phyloP scores from a whole-genome alignment of 192 early-diverging fungal genomes.

The Gryganskiella cystojenkinii region DNA sequence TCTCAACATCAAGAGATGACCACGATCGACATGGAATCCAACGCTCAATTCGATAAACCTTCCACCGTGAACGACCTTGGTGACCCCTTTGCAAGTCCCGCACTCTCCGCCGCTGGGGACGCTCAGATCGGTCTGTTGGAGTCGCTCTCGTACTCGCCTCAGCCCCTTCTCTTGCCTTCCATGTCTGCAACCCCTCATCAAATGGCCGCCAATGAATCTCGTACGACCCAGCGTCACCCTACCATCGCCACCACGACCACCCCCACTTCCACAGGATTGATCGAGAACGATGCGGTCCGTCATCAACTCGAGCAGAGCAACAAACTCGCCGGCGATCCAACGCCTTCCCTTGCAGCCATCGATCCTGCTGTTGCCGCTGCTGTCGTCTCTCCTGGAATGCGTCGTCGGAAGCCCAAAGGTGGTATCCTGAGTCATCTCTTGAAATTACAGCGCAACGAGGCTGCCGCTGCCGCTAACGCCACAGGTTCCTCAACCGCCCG shows the following conservation, averaged over 20 bases:
- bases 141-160: constrained; percentile 15
- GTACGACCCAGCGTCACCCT: neutral
- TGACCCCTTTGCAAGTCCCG: constrained; percentile 13
- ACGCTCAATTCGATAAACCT: neutral
- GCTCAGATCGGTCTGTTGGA: constrained; percentile 23
- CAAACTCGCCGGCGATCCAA: neutral
- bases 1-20: constrained; percentile 2
- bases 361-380: neutral
- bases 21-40: constrained; percentile 35
- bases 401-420: constrained; percentile 41
- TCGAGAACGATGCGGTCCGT: constrained; percentile 7
- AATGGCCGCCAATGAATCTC: constrained; percentile 16
- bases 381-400: constrained; percentile 4
- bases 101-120: neutral
- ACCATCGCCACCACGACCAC: no score
- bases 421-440: constrained; percentile 40
- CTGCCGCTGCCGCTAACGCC: constrained; percentile 22
- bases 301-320: constrained; percentile 10
- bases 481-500: constrained; percentile 3
- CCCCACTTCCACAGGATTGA: no score
- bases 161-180: constrained; percentile 32
- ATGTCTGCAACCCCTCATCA: neutral
- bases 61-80: constrained; percentile 12
- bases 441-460: constrained; percentile 36
- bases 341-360: neutral